Evolutionary conservation across 2,329 filamentous ascomycete genomes (phyloP), one percentile per base, ranked within the genome.

Genomic region (Xylariaceae sp.): DNA sequence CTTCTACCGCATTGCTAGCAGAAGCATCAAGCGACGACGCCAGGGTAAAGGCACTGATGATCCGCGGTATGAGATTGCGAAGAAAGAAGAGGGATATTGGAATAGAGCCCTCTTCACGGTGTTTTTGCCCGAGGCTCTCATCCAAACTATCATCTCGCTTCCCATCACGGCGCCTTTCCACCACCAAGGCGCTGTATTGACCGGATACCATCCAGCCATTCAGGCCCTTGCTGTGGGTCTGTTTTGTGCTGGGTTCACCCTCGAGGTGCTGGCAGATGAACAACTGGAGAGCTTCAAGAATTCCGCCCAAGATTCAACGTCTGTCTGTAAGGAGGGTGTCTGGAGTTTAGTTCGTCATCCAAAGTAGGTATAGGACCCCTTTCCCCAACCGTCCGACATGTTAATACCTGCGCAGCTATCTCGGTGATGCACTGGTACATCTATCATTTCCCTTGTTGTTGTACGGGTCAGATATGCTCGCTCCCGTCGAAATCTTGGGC

Each of bases 291-390:
- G 80, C 51, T 67, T 74, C 39, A 82, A 83, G 68, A 78, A 78
- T n/a, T 63, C 61, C 61, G 72, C 73, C 50, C 70, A 77, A 18
- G 73, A 74, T 13, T 66, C 68, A 13, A 72, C 73, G 39, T 73
- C 73, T 44, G 73, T 85, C 35, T 76, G 80, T 62, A 77, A 78
- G 11, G 76, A 81, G n/a, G 82, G 82, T 10, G 83, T 86, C 35
- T 86, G 82, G 81, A 82, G 81, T 64, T 77, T 86, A 37, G 82
- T 85, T 30, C 73, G 84, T 53, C 82, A 86, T 71, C 83, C 83
- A 0, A 86, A 86, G 82, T 85, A 74, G 70, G 80, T 73, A 44
- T n/a, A 11, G 30, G 60, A 50, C 10, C 48, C 7, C 18, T 30
- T 10, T 8, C 17, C 4, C 9, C 48, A 50, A n/a, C 18, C 5